Base-by-base conservation (phyloP, 1,284 basidiomycete species). In the Cryptococcus sp. region DNA sequence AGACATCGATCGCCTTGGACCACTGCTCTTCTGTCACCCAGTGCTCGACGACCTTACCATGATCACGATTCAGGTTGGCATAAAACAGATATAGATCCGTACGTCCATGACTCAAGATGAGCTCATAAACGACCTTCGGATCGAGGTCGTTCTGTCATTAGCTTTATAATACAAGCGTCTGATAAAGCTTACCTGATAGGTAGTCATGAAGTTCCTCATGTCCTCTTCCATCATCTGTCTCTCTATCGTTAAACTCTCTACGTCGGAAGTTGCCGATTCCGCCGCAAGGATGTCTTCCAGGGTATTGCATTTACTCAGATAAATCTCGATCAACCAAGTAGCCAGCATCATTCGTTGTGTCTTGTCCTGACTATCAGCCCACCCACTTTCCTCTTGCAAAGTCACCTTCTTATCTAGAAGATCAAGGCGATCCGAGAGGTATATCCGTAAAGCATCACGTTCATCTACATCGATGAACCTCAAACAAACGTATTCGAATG, bases 271-370 rank as follows among this genome's bases (percentile, higher is more conserved):
- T 2, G 87, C 83, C 1, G 85, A 86, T 73, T 92, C 89, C 0
- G 92, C 77, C 0, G 77, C 75, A 18, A 77, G 65, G 16, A 76
- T 68, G 66, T 98, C 96, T 69, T 99, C 96, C 45, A 98, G 79
- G 59, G 94, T 89, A 66, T 97, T 94, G 72, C 91, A 91, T 77
- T 96, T 98, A 75, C 86, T 88, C 21, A 99, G 82, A 70, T 93
- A 98, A 60, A 98, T 92, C 73, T 99, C 96, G 25, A 96, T 86
- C 7, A 98, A 85, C 96, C 96, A 99, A 0, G 93, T 98, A 1
- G 96, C 92, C 7, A 99, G 79, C 87, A 98, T 94, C 86, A 94
- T 92, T 31, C 96, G 82, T 72, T 97, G 92, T 0, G 90, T 91
- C 44, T 89, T 63, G 62, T 96, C 91, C 90, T 93, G 57, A 18